Evolutionary conservation across 2,329 filamentous ascomycete species (phyloP), one percentile per base, ranked within the genome.

Genomic region (Microsporum ferrugineum): DNA sequence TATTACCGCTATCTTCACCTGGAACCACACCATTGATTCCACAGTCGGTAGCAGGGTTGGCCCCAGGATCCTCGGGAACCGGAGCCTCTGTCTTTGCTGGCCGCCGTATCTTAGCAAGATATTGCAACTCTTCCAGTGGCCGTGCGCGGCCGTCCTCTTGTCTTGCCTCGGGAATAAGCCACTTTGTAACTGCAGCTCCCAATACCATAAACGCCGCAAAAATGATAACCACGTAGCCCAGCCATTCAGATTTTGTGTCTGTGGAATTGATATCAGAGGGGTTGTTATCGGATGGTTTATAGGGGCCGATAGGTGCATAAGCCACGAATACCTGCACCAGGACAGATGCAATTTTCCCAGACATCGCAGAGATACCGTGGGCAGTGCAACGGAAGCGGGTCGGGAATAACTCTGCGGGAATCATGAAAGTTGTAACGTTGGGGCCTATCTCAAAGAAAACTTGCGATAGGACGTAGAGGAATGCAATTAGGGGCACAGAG

Each of bases 341-440:
- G 70, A 83, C 82, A 67, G 79, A 80, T 23, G 81, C 81, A 63
- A 82, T 75, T 75, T 83, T 82, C 65, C 80, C 80, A 0, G 76
- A 73, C 60, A 80, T 80, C 41, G 81, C 81, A 0, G 79, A 82
- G 70, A 83, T 81, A 64, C 80, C 81, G 75, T 83, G 80, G 6
- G 79, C 82, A 3, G 80, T 82, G 3, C 80, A 82, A 39, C 81
- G 75, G 72, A 82, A 82, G 27, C 80, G 77, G 0, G 81, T 82
- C 1, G 80, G 80, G 74, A 82, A 83, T 60, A 80, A 77, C 66
- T 83, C 81, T 57, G 79, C 80, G 3, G 81, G 80, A 0, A 83
- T 78, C 31, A 59, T 29, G 3, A 41, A 59, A 27, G 57, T 59
- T 6, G 43, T 59, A 41, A 41, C 23, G 12, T 59, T 45, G 10